A percentile compares a stretch with the other conserved stretches of the same genome.
Evolutionary conservation across 2,329 filamentous ascomycete species (phyloP).

Genomic region (Alternaria ventricosa): DNA sequence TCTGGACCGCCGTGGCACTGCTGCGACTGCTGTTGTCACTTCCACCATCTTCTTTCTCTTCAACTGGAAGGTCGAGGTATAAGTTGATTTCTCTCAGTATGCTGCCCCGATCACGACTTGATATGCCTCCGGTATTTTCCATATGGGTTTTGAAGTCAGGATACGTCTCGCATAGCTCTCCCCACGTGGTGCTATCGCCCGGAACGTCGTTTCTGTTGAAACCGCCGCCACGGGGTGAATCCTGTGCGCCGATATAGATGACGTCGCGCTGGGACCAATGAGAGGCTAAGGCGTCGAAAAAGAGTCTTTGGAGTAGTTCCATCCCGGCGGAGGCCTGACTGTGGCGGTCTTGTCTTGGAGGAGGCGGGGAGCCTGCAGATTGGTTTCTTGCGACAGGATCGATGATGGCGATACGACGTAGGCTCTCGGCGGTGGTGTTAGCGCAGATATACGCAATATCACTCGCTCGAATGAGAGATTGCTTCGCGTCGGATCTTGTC

Average conservation of each 20-base stretch:
- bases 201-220: neutral
- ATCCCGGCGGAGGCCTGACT: neutral
- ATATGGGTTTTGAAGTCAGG: neutral
- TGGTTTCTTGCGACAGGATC: neutral
- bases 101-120: neutral
- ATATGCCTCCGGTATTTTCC: neutral
- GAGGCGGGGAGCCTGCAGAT: neutral
- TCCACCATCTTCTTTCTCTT: neutral
- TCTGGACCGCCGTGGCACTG: neutral
- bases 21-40: neutral
- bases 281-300: slow-evolving; percentile 23
- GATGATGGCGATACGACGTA: neutral
- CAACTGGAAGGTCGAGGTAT: neutral
- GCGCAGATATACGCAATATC: slow-evolving; percentile 21
- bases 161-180: neutral
- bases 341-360: neutral
- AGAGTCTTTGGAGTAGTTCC: slow-evolving; percentile 11
- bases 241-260: neutral
- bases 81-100: neutral
- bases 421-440: neutral
- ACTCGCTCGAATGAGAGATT: slow-evolving; percentile 4
- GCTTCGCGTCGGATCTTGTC: neutral
- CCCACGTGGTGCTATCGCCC: neutral
- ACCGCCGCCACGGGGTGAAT: neutral
- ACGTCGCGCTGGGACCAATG: slow-evolving; percentile 21